A percentile compares a stretch with the other conserved stretches of the same genome.
Conservation (phyloP, 441 rosid species). For the Euphorbia celastroides region DNA sequence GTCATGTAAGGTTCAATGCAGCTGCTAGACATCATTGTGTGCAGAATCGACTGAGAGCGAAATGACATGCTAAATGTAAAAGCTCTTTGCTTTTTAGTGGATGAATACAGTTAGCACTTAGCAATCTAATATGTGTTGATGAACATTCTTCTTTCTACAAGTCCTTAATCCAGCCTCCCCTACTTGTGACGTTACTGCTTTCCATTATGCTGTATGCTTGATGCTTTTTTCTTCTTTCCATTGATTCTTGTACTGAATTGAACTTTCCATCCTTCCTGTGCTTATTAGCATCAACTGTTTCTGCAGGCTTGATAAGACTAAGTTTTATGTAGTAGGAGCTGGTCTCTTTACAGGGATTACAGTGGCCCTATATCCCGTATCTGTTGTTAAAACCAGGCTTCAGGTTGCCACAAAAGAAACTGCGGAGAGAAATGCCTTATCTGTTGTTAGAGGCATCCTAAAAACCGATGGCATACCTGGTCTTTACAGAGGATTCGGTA, state of each 20-base stretch:
- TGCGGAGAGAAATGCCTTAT: conserved; percentile 59
- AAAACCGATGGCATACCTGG: conserved; percentile 88
- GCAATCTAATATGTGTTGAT: not conserved
- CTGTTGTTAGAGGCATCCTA: conserved; percentile 64
- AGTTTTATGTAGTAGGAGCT: conserved; percentile 89
- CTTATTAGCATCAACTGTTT: conserved; percentile 13
- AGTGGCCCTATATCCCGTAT: conserved; percentile 79
- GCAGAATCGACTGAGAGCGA: not conserved
- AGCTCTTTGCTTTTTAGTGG: not conserved
- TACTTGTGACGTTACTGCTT: not conserved
- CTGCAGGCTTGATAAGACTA: conserved; percentile 85
- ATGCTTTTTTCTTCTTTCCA: not conserved
- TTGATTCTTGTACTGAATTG: not conserved
- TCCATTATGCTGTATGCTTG: not conserved
- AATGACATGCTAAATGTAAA: not conserved
- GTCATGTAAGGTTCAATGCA: not conserved
- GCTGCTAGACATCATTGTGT: not conserved
- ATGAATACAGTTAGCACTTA: not conserved
- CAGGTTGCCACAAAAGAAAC: conserved; percentile 90
- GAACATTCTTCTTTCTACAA: not conserved
- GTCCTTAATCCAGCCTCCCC: not conserved
- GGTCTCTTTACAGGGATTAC: conserved; percentile 95
- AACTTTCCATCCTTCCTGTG: conserved; percentile 4
- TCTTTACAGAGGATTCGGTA: conserved; percentile 91
- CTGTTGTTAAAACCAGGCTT: conserved; percentile 85